phyloP scores from a whole-genome alignment of 345 rosid species.

The Gossypium thurberi region DNA sequence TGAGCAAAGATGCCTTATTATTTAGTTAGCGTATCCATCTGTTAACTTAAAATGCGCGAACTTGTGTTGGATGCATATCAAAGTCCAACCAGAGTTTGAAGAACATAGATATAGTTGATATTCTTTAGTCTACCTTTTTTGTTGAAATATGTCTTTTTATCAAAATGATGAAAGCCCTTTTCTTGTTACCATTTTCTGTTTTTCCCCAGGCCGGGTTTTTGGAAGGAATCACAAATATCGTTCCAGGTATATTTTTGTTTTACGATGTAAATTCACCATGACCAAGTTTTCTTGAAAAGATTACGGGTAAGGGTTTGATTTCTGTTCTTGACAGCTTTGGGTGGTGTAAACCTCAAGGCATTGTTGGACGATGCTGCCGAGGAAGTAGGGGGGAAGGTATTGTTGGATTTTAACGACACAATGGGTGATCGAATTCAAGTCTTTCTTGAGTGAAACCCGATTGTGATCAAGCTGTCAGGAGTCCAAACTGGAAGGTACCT shows the following conservation, averaged over 20 bases:
- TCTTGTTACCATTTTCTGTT: not conserved
- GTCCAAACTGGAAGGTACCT: not conserved
- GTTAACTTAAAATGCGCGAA: not conserved
- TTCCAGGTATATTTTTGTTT: constrained; percentile 52
- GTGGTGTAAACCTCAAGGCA: constrained; percentile 76
- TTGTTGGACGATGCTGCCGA: constrained; percentile 66
- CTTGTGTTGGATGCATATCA: no score
- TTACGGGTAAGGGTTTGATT: not conserved
- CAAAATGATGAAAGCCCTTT: not conserved
- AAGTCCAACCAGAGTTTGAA: no score
- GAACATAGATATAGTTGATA: not conserved
- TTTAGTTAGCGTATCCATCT: not conserved
- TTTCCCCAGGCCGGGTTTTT: constrained; percentile 71
- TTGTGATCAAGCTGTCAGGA: not conserved
- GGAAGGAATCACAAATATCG: constrained; percentile 82
- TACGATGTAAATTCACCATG: not conserved
- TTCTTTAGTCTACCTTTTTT: not conserved
- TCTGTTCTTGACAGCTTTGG: constrained; percentile 46
- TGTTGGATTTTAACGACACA: constrained; percentile 70
- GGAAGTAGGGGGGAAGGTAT: constrained; percentile 69
- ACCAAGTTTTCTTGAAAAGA: not conserved
- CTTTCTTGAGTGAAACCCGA: constrained; percentile 47
- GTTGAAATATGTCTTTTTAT: not conserved
- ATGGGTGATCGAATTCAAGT: constrained; percentile 91
- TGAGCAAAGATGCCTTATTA: not conserved